These are phyloP conservation scores for Anaeromyces robustus DNA, from an alignment of 192 early-diverging fungal species.

Conservation along the genomic window DNA sequence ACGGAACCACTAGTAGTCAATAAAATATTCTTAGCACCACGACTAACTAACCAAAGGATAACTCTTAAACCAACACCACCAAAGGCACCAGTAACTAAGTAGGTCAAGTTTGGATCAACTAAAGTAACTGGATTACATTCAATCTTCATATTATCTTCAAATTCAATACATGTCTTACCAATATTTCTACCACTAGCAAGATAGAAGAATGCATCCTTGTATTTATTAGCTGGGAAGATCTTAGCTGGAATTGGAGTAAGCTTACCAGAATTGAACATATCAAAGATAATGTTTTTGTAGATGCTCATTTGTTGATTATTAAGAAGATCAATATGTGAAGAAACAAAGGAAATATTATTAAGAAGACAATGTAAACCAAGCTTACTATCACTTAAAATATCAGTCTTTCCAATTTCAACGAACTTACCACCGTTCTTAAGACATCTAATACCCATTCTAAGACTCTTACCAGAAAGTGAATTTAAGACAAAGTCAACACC, in stretches of 20 bases:
- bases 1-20: neutral
- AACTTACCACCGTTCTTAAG: neutral
- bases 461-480: neutral
- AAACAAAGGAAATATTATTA: neutral
- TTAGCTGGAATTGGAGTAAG: neutral
- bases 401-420: neutral
- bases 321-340: neutral
- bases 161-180: neutral
- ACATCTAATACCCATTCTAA: neutral
- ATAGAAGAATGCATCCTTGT: neutral
- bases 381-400: neutral
- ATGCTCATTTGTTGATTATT: neutral
- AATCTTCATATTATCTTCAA: neutral
- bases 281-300: neutral
- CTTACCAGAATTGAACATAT: neutral
- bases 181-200: neutral
- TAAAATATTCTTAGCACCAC: neutral
- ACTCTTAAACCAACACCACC: neutral
- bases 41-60: neutral
- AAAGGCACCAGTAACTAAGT: neutral
- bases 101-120: neutral
- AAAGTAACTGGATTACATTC: neutral
- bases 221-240: neutral
- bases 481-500: neutral
- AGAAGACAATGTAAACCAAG: neutral